Percentiles rank a stretch among this genome's conserved stretches.
phyloP scores from a whole-genome alignment of 768 basidiomycete species.

The Agaricus subrufescens region DNA sequence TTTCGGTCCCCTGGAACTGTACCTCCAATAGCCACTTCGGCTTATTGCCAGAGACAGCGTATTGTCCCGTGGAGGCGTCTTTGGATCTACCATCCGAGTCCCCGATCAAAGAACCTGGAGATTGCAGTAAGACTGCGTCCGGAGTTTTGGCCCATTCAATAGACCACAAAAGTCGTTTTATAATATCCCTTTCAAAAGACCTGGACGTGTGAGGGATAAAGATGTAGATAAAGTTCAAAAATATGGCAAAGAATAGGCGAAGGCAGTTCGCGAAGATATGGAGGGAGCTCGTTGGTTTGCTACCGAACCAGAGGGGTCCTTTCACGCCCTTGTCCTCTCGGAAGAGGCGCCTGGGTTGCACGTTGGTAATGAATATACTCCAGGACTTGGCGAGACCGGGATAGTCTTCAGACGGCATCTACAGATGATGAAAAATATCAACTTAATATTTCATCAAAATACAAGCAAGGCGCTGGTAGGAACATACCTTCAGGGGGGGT shows the following conservation, averaged over 20 bases:
- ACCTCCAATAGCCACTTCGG: constrained; percentile 7
- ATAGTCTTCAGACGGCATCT: too few species aligned
- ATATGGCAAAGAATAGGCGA: constrained; percentile 1
- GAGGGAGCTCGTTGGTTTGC: neutral
- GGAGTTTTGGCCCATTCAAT: constrained; percentile 4
- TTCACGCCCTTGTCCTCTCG: constrained; percentile 4
- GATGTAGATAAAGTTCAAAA: neutral
- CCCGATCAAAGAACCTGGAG: neutral
- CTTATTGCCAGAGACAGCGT: constrained; percentile 4
- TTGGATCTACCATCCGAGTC: neutral
- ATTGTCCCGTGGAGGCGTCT: neutral
- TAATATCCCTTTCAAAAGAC: neutral
- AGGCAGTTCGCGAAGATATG: constrained; percentile 1
- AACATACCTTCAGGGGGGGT: too few species aligned
- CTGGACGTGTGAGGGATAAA: neutral
- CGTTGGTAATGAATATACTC: neutral
- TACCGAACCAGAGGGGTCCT: constrained; percentile 9
- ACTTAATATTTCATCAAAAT: too few species aligned
- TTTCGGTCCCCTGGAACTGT: neutral
- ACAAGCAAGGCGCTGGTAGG: too few species aligned
- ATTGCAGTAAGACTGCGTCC: constrained; percentile 2
- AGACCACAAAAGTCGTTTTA: neutral
- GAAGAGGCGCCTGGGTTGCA: neutral
- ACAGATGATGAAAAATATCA: too few species aligned
- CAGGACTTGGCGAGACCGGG: too few species aligned